These are phyloP conservation scores for Russula lepida DNA, from an alignment of 768 basidiomycete species.

Conservation along the genomic window DNA sequence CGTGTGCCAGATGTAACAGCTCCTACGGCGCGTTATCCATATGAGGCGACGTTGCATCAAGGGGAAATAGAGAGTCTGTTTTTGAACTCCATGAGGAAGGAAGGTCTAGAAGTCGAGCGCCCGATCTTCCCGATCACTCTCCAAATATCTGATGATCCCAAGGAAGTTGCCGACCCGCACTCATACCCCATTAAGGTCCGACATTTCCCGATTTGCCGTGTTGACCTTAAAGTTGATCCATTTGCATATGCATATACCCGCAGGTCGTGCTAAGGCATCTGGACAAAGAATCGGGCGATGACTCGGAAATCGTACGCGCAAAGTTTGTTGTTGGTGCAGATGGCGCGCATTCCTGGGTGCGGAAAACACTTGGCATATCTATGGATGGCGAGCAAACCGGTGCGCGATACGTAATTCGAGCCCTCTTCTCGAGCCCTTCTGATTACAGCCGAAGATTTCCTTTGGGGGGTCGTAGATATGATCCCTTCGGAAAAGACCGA, in stretches of 20 bases:
- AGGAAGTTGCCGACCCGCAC: conserved; percentile 23
- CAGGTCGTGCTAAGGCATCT: conserved; percentile 42
- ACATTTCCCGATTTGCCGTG: neutral
- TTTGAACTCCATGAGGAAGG: conserved; percentile 42
- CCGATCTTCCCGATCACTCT: conserved; percentile 44
- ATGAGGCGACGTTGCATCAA: conserved; percentile 63
- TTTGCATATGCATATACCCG: conserved; percentile 22
- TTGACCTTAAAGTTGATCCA: neutral
- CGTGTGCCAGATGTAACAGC: conserved; percentile 56
- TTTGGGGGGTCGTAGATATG: conserved; percentile 76
- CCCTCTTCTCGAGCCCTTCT: neutral
- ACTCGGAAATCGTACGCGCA: conserved; percentile 52
- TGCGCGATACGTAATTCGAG: conserved; percentile 3
- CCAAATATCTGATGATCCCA: conserved; percentile 35
- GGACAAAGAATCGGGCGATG: conserved; percentile 28
- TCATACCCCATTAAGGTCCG: conserved; percentile 30
- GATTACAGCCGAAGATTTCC: conserved; percentile 39
- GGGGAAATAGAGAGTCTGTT: conserved; percentile 50
- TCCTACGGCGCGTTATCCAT: conserved; percentile 58
- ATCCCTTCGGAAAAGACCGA: conserved; percentile 36
- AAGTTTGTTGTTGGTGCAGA: conserved; percentile 75
- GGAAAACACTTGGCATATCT: conserved; percentile 51
- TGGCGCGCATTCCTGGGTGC: conserved; percentile 80
- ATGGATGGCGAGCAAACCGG: conserved; percentile 72
- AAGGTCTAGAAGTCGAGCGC: conserved; percentile 43